These are phyloP conservation scores for Colletotrichum liriopes DNA, from an alignment of 2,329 filamentous ascomycete genomes.

Conservation along the genomic window DNA sequence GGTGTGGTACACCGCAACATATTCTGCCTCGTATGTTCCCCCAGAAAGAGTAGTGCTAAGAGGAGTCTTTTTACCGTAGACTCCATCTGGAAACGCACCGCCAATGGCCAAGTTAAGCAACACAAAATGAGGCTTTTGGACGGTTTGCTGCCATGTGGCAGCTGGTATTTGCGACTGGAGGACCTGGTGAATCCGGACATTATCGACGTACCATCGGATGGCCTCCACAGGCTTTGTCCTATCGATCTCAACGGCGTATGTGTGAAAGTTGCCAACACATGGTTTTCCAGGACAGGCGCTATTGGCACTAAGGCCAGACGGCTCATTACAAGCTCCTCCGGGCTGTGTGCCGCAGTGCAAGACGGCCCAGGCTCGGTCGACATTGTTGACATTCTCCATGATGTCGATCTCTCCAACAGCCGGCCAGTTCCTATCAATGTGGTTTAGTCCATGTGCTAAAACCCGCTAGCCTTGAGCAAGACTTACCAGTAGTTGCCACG, in stretches of 20 bases:
- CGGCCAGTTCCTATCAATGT: conserved; percentile 57
- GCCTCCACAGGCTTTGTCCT: conserved; percentile 53
- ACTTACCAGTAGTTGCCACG: conserved; percentile 52
- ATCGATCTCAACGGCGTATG: conserved; percentile 52
- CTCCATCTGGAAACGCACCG: conserved; percentile 54
- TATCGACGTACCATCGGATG: conserved; percentile 67
- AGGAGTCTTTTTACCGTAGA: conserved; percentile 38
- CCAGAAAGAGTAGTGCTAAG: conserved; percentile 9
- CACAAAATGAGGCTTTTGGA: conserved; percentile 52
- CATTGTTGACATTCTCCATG: conserved; percentile 75
- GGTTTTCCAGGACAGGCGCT: neutral
- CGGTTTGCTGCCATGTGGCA: conserved; percentile 51
- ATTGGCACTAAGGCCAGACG: conserved; percentile 56
- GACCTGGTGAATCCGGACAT: conserved; percentile 59
- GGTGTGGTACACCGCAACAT: conserved; percentile 24
- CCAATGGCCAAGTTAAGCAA: conserved; percentile 59
- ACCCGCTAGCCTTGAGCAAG: conserved; percentile 49
- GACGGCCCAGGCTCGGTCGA: conserved; percentile 65
- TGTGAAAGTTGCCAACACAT: conserved; percentile 47
- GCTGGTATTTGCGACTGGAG: conserved; percentile 49
- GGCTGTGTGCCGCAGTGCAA: conserved; percentile 64
- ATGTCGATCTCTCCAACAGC: conserved; percentile 70
- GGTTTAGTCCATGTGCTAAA: conserved; percentile 67
- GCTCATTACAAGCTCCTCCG: conserved; percentile 68
- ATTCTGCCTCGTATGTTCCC: conserved; percentile 13